Evolutionary conservation across 2,329 filamentous ascomycete species (phyloP), one percentile per base, ranked within the genome.

Genomic region (Chaetomium strumarium): DNA sequence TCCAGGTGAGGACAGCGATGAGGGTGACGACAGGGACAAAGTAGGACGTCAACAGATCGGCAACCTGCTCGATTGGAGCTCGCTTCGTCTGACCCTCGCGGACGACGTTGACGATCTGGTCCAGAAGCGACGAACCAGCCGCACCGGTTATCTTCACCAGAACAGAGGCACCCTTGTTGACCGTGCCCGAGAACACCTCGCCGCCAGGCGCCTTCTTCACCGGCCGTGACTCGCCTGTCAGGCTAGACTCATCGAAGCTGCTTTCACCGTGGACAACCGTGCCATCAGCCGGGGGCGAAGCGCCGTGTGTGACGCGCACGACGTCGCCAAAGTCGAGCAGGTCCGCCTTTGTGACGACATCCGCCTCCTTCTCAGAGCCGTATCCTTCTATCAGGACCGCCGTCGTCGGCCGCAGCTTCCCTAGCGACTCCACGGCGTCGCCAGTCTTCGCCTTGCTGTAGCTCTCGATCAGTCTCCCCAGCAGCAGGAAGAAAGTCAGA

Each of bases 381-480:
- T 68, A 66, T 38, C 74, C 64, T 51, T 79, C 77, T 3, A 93
- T 72, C 11, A 96, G 74, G 3, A 87, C 72, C 1, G 91, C 90
- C 48, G 88, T 86, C 0, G 80, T 84, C 0, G 91, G 90, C 14
- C 88, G 79, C 31, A 96, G 76, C 56, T 86, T 89, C 2, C 85
- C 85, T 5, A 96, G 74, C 55, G 86, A 83, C 33, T 87, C 83
- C 2, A 96, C 86, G 0, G 91, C 91, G 66, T 95, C 87, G 1
- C 90, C 90, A 0, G 91, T 90, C 63, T 86, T 92, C 0, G 90
- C 86, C 69, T 96, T 96, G 75, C 88, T 95, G 72, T 93, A 95
- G 1, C 88, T 85, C 72, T 96, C 92, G 12, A 91, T 81, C 44
- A 86, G 77, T n/a, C 86, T 76, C 1, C 85, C 84, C 31, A 77